These are phyloP conservation scores for Heteromeles arbutifolia DNA, from an alignment of 306 rosid species.

Conservation along the genomic window DNA sequence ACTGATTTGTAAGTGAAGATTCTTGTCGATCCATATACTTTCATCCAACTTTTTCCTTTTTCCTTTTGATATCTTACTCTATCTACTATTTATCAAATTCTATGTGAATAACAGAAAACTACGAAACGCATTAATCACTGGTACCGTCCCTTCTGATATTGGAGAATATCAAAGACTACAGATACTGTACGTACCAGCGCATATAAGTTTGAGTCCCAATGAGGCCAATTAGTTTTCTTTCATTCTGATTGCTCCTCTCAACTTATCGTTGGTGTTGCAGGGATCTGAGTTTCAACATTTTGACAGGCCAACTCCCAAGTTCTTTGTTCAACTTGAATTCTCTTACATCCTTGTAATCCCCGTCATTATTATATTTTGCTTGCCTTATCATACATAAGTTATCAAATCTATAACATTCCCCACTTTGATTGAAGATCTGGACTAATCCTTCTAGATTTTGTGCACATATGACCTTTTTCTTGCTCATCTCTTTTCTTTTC, in stretches of 20 bases:
- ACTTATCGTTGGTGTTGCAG: too few relatives aligned
- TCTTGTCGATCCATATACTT: neutral
- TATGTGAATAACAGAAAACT: slow-evolving; percentile 1
- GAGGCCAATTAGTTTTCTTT: too few relatives aligned
- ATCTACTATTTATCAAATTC: neutral
- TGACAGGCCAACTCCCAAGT: slow-evolving; percentile 21
- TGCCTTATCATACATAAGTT: neutral
- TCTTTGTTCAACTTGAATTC: slow-evolving; percentile 9
- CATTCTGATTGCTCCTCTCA: too few relatives aligned
- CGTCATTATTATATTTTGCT: neutral
- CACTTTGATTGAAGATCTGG: too few relatives aligned
- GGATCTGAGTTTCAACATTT: too few relatives aligned
- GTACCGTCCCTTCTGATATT: slow-evolving; percentile 7
- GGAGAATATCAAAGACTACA: too few relatives aligned
- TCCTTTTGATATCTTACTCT: neutral
- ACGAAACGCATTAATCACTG: slow-evolving; percentile 25
- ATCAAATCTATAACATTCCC: neutral
- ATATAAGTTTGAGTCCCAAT: too few relatives aligned
- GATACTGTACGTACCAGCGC: too few relatives aligned
- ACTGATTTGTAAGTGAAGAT: neutral
- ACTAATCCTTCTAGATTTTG: too few relatives aligned
- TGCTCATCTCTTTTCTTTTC: too few relatives aligned
- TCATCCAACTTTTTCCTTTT: neutral
- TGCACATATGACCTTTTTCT: too few relatives aligned
- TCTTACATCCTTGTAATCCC: slow-evolving; percentile 12